These are phyloP conservation scores for Vigna unguiculata DNA, from an alignment of 306 rosid species.

Conservation along the genomic window DNA sequence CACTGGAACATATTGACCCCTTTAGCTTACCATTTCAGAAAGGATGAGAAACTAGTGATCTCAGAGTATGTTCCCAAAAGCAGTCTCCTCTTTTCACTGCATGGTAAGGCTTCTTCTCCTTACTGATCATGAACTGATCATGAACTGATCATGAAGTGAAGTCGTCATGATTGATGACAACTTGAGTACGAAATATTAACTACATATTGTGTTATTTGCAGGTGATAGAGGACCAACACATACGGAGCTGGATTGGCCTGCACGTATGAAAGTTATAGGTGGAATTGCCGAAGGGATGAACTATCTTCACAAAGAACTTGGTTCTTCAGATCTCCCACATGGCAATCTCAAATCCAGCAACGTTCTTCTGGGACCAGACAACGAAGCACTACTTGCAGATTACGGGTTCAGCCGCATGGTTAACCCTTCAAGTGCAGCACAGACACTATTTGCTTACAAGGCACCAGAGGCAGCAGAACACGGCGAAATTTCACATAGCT, in stretches of 20 bases:
- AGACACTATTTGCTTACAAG: constrained; percentile 67
- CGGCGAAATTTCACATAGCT: constrained; percentile 56
- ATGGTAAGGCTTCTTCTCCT: constrained; percentile 58
- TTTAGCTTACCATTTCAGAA: constrained; percentile 73
- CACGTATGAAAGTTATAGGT: constrained; percentile 62
- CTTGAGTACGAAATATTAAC: too few species aligned
- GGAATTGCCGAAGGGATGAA: constrained; percentile 77
- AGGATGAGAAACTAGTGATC: constrained; percentile 70
- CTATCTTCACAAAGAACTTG: constrained; percentile 56
- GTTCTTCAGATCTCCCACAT: constrained; percentile 67
- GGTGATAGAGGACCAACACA: constrained; percentile 75
- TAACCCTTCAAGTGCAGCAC: constrained; percentile 46
- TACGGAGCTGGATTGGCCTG: constrained; percentile 69
- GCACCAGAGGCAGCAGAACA: constrained; percentile 66
- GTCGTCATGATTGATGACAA: too few species aligned
- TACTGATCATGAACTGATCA: too few species aligned
- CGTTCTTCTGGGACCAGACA: constrained; percentile 64
- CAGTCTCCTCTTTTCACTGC: constrained; percentile 63
- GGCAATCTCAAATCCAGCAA: constrained; percentile 91
- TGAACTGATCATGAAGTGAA: too few species aligned
- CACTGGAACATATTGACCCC: constrained; percentile 76
- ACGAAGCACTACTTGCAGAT: constrained; percentile 68
- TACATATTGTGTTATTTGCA: constrained; percentile 41
- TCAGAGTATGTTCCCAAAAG: constrained; percentile 71
- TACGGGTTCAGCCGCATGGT: constrained; percentile 61